Percentiles rank a stretch among this genome's conserved stretches.
phyloP scores from a whole-genome alignment of 179 eudicot species.

The Actinidia chinensis region DNA sequence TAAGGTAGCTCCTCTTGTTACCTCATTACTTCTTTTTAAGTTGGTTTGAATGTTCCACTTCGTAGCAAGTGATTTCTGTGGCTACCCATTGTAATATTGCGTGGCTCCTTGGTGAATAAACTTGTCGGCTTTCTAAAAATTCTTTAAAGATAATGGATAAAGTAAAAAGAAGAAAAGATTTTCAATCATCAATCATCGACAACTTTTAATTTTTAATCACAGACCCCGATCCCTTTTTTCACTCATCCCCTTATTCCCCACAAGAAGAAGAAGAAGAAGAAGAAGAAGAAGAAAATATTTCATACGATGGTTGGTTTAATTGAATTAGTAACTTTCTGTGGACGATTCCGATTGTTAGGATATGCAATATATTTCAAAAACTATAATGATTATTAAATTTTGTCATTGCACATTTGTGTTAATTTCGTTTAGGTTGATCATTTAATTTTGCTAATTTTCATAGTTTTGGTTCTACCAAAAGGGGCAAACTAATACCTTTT shows the following conservation, averaged over 20 bases:
- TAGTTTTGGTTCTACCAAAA: neutral
- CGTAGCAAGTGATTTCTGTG: neutral
- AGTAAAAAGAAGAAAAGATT: no score
- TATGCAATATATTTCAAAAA: no score
- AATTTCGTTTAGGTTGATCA: neutral
- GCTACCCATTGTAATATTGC: neutral
- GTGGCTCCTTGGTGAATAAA: neutral
- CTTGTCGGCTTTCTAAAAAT: neutral
- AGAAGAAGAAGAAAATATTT: no score
- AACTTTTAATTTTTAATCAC: no score
- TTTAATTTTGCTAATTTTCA: neutral
- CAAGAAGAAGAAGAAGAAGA: no score
- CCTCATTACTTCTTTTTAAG: neutral
- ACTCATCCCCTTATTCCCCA: no score
- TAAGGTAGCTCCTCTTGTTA: slow-evolving; percentile 46
- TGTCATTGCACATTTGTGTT: neutral
- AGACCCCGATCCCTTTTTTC: no score
- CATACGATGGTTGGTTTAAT: no score
- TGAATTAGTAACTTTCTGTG: no score
- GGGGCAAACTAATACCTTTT: neutral
- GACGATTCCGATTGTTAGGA: no score
- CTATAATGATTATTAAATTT: neutral
- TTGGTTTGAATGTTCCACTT: neutral
- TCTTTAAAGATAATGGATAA: neutral
- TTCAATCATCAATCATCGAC: no score